These are phyloP conservation scores for Aspergillus nomiae DNA, from an alignment of 2,329 filamentous ascomycete genomes.

Conservation along the genomic window DNA sequence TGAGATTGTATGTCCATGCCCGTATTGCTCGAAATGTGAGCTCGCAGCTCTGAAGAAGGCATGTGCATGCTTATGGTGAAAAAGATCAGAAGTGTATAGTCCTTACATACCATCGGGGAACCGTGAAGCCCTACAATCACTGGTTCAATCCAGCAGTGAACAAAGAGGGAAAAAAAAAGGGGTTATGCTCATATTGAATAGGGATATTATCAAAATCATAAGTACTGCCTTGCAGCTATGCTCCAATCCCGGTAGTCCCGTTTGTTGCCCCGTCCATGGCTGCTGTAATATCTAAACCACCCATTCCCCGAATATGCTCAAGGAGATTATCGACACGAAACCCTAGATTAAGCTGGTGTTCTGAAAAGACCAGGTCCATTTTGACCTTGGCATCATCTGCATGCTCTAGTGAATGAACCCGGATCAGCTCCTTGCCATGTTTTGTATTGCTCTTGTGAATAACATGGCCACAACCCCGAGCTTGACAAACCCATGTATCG, in stretches of 20 bases:
- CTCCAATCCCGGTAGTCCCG: slow-evolving; percentile 5
- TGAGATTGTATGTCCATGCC: no score
- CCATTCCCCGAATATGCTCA: slow-evolving; percentile 33
- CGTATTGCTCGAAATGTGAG: no score
- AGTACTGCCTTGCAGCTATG: neutral
- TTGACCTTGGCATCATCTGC: slow-evolving; percentile 40
- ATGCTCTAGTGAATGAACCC: slow-evolving; percentile 37
- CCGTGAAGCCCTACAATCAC: neutral
- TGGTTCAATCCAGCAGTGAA: neutral
- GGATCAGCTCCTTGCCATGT: slow-evolving; percentile 33
- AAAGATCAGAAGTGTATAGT: neutral
- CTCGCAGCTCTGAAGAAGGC: no score
- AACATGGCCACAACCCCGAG: slow-evolving; percentile 34
- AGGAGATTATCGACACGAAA: slow-evolving; percentile 36
- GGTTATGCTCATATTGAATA: neutral
- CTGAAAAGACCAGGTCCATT: slow-evolving; percentile 38
- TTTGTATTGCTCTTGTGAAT: slow-evolving; percentile 36
- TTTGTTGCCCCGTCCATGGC: slow-evolving; percentile 16
- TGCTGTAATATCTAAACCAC: slow-evolving; percentile 20
- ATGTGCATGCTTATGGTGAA: no score
- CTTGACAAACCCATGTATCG: slow-evolving; percentile 38
- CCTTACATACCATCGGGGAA: neutral
- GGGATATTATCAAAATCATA: slow-evolving; percentile 3
- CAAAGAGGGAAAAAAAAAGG: neutral
- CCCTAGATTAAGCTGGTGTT: slow-evolving; percentile 37